These are phyloP conservation scores for Cladorrhinum sp. DNA, from an alignment of 2,329 filamentous ascomycete species.

Conservation along the genomic window DNA sequence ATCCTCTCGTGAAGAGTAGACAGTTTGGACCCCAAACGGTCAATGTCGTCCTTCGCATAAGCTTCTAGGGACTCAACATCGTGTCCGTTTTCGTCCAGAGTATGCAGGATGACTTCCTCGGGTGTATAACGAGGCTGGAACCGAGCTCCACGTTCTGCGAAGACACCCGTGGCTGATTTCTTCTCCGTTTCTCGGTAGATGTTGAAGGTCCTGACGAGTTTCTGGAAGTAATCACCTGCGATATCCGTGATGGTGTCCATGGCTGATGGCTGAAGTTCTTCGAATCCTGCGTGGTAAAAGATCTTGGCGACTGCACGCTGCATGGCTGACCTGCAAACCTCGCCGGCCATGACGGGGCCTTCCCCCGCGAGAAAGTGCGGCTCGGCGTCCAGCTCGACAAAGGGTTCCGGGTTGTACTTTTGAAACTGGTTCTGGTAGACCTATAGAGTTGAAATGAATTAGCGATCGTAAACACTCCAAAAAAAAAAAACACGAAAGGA, in stretches of 20 bases:
- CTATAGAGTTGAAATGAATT: conserved; percentile 42
- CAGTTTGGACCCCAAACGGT: conserved; percentile 76
- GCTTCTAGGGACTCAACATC: conserved; percentile 77
- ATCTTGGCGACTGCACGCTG: conserved; percentile 91
- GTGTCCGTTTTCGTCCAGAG: conserved; percentile 77
- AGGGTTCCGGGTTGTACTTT: conserved; percentile 88
- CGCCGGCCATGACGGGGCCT: conserved; percentile 80
- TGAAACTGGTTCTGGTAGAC: conserved; percentile 98
- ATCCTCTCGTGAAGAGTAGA: conserved; percentile 87
- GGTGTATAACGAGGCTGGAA: conserved; percentile 68
- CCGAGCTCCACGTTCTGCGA: conserved; percentile 40
- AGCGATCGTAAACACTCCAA: conserved; percentile 20
- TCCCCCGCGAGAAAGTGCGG: conserved; percentile 88
- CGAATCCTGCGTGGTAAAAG: conserved; percentile 93
- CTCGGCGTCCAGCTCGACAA: conserved; percentile 80
- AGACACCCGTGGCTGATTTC: conserved; percentile 51
- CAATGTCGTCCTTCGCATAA: conserved; percentile 92
- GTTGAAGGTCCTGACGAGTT: conserved; percentile 75
- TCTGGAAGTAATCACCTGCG: conserved; percentile 84
- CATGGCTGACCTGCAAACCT: conserved; percentile 77
- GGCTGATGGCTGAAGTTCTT: conserved; percentile 93
- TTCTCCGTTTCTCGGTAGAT: conserved; percentile 82
- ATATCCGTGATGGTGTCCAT: conserved; percentile 87
- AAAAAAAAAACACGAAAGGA: conserved; percentile 7
- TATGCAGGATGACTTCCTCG: conserved; percentile 85